phyloP scores from a whole-genome alignment of 2,329 filamentous ascomycete genomes.

The Ophiostoma quercus region DNA sequence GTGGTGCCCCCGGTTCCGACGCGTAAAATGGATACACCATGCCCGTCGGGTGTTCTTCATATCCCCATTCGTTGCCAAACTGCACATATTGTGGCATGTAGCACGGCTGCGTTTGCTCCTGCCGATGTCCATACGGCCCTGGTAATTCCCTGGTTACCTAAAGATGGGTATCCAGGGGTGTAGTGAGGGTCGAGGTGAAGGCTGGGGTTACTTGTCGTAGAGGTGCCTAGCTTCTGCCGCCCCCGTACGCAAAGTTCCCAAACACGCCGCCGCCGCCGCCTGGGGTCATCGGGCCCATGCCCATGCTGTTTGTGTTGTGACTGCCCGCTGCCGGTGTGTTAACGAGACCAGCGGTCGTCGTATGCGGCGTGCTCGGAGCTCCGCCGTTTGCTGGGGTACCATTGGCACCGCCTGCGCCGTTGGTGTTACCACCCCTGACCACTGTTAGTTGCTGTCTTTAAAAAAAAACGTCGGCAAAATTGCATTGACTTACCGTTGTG shows the following conservation, averaged over 20 bases:
- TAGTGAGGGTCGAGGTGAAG: neutral
- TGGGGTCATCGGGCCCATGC: constrained; percentile 70
- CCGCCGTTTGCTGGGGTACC: constrained; percentile 35
- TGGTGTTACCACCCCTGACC: constrained; percentile 27
- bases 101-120: neutral
- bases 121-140: neutral
- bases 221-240: constrained; percentile 25
- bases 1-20: too few relatives aligned
- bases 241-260: constrained; percentile 60
- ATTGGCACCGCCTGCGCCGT: constrained; percentile 37
- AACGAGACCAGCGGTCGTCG: constrained; percentile 46
- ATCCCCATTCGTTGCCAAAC: neutral
- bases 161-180: neutral
- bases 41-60: neutral
- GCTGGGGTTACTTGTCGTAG: neutral
- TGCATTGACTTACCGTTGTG: neutral
- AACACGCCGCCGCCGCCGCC: constrained; percentile 70
- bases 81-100: neutral
- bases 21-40: too few relatives aligned
- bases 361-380: constrained; percentile 57
- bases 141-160: neutral
- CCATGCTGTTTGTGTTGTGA: constrained; percentile 52
- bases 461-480: neutral
- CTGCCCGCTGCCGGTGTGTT: constrained; percentile 65
- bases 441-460: neutral